Conservation (phyloP, 495 filamentous ascomycete species). For the Penicillium arizonense region DNA sequence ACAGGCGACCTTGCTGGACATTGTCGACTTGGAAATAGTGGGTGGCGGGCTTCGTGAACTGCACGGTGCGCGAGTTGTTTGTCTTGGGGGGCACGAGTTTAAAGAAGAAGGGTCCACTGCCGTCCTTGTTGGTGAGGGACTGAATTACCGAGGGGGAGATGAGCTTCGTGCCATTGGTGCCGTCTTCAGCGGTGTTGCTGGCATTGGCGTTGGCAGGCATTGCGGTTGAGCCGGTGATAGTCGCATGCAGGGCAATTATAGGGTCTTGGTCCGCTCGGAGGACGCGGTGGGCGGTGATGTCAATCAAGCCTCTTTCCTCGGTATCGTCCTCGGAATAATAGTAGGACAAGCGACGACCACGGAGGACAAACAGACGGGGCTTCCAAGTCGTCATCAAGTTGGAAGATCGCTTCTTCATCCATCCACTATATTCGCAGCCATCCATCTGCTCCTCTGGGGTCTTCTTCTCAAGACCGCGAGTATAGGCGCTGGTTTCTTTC, state of each 20-base stretch:
- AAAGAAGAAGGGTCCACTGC: slow-evolving; percentile 85
- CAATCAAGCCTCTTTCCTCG: slow-evolving; percentile 92
- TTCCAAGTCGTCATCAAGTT: slow-evolving; percentile 98
- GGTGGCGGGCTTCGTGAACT: slow-evolving; percentile 93
- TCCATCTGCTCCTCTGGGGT: slow-evolving; percentile 79
- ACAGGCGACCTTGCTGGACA: slow-evolving; percentile 79
- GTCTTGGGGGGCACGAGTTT: slow-evolving; percentile 91
- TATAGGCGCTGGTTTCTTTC: slow-evolving; percentile 93
- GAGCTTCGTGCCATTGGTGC: slow-evolving; percentile 27
- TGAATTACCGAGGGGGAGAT: slow-evolving; percentile 10
- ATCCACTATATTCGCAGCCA: slow-evolving; percentile 89
- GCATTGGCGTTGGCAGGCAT: slow-evolving; percentile 60
- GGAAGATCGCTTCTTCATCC: slow-evolving; percentile 99
- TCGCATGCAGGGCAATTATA: slow-evolving; percentile 85
- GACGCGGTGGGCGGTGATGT: slow-evolving; percentile 95
- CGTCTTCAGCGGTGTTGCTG: slow-evolving; percentile 44
- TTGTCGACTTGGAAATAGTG: slow-evolving; percentile 98
- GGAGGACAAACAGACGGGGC: slow-evolving; percentile 86
- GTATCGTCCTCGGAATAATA: slow-evolving; percentile 93
- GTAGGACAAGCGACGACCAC: slow-evolving; percentile 88
- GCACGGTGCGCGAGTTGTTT: slow-evolving; percentile 86
- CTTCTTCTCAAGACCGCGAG: slow-evolving; percentile 79
- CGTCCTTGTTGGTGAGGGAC: slow-evolving; percentile 24
- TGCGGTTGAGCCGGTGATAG: slow-evolving; percentile 80
- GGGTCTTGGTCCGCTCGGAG: slow-evolving; percentile 92